Evolutionary conservation across 1,284 basidiomycete species (phyloP).

Genomic region (Cutaneotrichosporon sp.): DNA sequence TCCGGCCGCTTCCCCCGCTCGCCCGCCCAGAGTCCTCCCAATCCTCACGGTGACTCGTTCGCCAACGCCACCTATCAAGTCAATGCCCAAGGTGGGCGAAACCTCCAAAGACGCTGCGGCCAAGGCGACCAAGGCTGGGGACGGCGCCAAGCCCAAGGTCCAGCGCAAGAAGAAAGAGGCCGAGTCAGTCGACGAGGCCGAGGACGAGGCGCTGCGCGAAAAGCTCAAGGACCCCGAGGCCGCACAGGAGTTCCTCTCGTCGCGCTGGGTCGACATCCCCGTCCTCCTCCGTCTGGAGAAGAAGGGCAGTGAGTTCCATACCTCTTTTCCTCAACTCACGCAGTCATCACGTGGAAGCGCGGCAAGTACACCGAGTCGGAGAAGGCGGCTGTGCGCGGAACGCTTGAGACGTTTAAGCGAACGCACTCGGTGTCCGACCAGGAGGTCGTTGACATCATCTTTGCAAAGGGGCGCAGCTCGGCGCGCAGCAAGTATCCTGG

Average conservation of each 20-base stretch:
- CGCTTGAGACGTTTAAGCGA: slow-evolving; percentile 32
- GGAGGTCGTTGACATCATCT: slow-evolving; percentile 35
- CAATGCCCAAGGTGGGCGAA: background rate
- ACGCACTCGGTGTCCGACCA: slow-evolving; percentile 28
- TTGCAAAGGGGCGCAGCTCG: slow-evolving; percentile 29
- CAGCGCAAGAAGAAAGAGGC: slow-evolving; percentile 7
- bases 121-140: background rate
- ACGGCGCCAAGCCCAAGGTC: background rate
- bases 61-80: background rate
- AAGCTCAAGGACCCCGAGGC: slow-evolving; percentile 22
- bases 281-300: slow-evolving; percentile 37
- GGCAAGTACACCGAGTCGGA: slow-evolving; percentile 40
- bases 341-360: slow-evolving; percentile 41
- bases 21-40: background rate
- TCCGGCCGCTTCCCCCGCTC: background rate
- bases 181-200: slow-evolving; percentile 18
- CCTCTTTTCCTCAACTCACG: slow-evolving; percentile 11
- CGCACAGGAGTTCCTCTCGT: slow-evolving; percentile 36
- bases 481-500: slow-evolving; percentile 31
- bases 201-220: slow-evolving; percentile 18
- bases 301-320: slow-evolving; percentile 36
- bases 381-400: slow-evolving; percentile 28
- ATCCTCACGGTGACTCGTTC: background rate
- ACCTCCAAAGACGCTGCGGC: background rate
- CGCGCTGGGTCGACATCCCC: slow-evolving; percentile 30